phyloP scores from a whole-genome alignment of 108 stramenopile species.

The Aurantiochytrium sp. region DNA sequence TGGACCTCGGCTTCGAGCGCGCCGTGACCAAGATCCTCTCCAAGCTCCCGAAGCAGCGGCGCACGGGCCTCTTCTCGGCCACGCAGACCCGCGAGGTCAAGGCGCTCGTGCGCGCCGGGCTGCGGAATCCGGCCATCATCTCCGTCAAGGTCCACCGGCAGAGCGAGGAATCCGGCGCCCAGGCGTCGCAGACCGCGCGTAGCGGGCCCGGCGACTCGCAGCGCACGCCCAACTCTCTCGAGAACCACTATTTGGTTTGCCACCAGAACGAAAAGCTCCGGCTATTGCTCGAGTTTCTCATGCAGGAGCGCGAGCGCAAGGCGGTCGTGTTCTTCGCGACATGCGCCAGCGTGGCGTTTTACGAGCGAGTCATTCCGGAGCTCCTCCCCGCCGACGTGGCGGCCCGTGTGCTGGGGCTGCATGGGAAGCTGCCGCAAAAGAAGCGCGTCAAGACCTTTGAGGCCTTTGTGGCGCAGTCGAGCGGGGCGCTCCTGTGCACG shows the following conservation, averaged over 20 bases:
- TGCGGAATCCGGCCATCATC: constrained; percentile 92
- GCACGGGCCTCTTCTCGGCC: constrained; percentile 93
- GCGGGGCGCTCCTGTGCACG: constrained; percentile 86
- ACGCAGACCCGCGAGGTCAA: constrained; percentile 72
- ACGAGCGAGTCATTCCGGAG: constrained; percentile 41
- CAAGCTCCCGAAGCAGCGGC: constrained; percentile 82
- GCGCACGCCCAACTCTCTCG: constrained; percentile 73
- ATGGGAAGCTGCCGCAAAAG: constrained; percentile 91
- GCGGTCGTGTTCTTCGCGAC: constrained; percentile 92
- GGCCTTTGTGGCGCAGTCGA: constrained; percentile 56
- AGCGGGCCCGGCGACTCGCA: constrained; percentile 17
- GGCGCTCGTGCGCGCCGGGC: constrained; percentile 77
- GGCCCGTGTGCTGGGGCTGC: constrained; percentile 46
- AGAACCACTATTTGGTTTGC: constrained; percentile 78
- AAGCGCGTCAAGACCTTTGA: constrained; percentile 81
- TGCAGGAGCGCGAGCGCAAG: constrained; percentile 70
- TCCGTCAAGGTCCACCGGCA: constrained; percentile 65
- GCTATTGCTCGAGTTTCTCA: constrained; percentile 71
- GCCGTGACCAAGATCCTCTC: constrained; percentile 74
- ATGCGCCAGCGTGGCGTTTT: constrained; percentile 93
- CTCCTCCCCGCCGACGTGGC: neutral
- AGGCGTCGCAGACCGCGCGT: too few species aligned
- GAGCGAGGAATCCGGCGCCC: too few species aligned
- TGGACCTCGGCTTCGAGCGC: constrained; percentile 85
- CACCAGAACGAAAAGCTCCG: constrained; percentile 75